Evolutionary conservation across 257 asterid genomes (phyloP).

Genomic region (Lavandula angustifolia): DNA sequence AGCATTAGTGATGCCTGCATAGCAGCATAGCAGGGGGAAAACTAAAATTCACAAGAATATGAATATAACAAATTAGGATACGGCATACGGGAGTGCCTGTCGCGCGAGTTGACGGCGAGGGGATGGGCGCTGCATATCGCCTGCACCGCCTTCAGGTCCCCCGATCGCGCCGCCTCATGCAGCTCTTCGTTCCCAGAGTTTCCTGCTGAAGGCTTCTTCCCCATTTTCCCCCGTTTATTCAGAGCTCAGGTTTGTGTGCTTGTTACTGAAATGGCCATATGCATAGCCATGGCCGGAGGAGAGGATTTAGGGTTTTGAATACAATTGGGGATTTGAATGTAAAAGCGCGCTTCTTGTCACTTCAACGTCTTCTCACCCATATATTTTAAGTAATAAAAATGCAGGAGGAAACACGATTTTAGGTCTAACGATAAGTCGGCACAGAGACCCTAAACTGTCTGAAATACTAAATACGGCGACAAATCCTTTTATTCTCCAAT

Average conservation of each 20-base stretch:
- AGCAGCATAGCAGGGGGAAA: neutral
- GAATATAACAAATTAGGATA: constrained; percentile 42
- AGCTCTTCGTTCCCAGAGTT: constrained; percentile 50
- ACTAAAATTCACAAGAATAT: neutral
- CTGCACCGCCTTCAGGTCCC: constrained; percentile 72
- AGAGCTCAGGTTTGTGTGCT: constrained; percentile 9
- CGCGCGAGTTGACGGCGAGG: constrained; percentile 77
- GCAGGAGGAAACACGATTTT: neutral
- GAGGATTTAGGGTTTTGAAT: neutral
- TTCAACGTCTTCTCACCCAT: neutral
- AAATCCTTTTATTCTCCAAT: neutral
- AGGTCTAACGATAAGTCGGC: constrained; percentile 18
- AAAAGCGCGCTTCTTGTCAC: neutral
- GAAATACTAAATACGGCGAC: neutral
- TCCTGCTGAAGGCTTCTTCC: constrained; percentile 41
- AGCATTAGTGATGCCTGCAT: neutral
- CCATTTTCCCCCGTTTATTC: constrained; percentile 29
- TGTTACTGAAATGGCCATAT: neutral
- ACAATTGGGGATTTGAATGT: neutral
- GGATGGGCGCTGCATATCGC: constrained; percentile 74
- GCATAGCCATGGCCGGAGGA: constrained; percentile 16
- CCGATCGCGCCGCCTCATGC: constrained; percentile 86
- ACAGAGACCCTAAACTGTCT: neutral
- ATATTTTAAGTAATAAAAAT: neutral
- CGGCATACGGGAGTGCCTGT: constrained; percentile 97